Evolutionary conservation across 2,329 filamentous ascomycete species (phyloP).

Genomic region (Ampelomyces quisqualis): DNA sequence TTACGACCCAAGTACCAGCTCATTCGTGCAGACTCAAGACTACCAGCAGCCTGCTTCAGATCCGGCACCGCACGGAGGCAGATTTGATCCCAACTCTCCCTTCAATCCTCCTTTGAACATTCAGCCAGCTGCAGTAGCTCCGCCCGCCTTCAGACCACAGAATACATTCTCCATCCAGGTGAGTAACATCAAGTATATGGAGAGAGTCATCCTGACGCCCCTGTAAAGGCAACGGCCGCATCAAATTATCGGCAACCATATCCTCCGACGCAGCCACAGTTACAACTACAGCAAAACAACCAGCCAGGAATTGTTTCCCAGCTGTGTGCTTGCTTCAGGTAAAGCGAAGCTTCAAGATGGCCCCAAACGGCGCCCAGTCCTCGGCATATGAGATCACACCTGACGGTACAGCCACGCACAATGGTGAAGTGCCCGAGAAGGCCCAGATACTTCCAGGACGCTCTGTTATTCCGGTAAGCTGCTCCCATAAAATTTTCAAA

Average conservation of each 20-base stretch:
- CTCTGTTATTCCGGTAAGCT: constrained; percentile 1
- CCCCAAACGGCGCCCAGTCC: constrained; percentile 9
- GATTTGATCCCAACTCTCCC: constrained; percentile 16
- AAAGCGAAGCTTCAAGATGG: constrained; percentile 8
- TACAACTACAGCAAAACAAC: constrained; percentile 8
- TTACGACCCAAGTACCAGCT: constrained; percentile 16
- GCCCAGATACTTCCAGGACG: neutral
- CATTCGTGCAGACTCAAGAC: constrained; percentile 10
- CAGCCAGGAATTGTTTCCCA: constrained; percentile 21
- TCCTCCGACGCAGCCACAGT: constrained; percentile 3
- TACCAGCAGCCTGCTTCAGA: constrained; percentile 4
- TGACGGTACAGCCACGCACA: constrained; percentile 1
- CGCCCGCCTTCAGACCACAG: constrained; percentile 12
- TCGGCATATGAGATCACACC: constrained; percentile 14
- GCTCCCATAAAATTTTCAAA: no score
- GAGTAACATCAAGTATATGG: neutral
- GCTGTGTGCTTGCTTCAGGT: constrained; percentile 19
- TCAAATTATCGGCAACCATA: constrained; percentile 8
- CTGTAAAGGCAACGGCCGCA: constrained; percentile 8
- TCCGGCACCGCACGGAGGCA: neutral
- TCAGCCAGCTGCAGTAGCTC: constrained; percentile 10
- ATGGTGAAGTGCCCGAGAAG: constrained; percentile 5
- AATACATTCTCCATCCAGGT: constrained; percentile 13
- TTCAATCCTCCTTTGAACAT: constrained; percentile 7
- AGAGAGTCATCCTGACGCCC: neutral